Percentiles rank a stretch among this genome's conserved stretches.
phyloP scores from a whole-genome alignment of 2,329 filamentous ascomycete genomes.

The Fusarium brevicatenulatum region DNA sequence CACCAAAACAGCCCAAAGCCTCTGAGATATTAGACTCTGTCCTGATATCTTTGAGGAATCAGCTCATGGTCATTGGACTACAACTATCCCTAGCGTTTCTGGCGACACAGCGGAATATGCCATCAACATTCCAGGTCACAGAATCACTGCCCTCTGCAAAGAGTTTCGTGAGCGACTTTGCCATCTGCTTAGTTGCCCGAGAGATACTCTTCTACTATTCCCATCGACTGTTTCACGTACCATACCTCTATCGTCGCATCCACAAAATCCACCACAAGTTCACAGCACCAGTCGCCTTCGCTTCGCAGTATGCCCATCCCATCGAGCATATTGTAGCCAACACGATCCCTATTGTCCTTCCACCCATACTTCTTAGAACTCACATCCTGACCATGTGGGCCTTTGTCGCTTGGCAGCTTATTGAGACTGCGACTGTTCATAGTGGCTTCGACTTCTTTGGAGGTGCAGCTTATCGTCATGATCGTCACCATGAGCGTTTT shows the following conservation, averaged over 20 bases:
- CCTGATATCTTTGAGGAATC: constrained; percentile 58
- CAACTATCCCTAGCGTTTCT: constrained; percentile 38
- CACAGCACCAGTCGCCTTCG: constrained; percentile 64
- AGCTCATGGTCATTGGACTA: constrained; percentile 53
- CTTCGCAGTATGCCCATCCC: constrained; percentile 67
- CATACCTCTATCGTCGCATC: constrained; percentile 58
- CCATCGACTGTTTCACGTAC: constrained; percentile 64
- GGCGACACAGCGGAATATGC: constrained; percentile 12
- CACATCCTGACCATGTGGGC: constrained; percentile 65
- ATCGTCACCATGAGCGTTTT: constrained; percentile 67
- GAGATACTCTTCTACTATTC: constrained; percentile 66
- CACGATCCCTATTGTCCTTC: constrained; percentile 61
- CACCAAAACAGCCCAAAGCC: constrained; percentile 58
- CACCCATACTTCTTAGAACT: constrained; percentile 56
- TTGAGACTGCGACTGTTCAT: constrained; percentile 65
- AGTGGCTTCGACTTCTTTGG: constrained; percentile 66
- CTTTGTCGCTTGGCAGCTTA: constrained; percentile 59
- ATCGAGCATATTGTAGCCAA: constrained; percentile 67
- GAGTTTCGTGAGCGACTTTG: constrained; percentile 54
- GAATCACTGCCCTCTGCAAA: constrained; percentile 48
- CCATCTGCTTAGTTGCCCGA: constrained; percentile 54
- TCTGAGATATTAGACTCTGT: constrained; percentile 58
- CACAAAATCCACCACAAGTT: constrained; percentile 68
- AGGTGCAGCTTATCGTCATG: constrained; percentile 61
- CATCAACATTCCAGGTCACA: constrained; percentile 53